Conservation (phyloP, 805 yeast species). For the Saccharomycopsis oosterbeekiorum region DNA sequence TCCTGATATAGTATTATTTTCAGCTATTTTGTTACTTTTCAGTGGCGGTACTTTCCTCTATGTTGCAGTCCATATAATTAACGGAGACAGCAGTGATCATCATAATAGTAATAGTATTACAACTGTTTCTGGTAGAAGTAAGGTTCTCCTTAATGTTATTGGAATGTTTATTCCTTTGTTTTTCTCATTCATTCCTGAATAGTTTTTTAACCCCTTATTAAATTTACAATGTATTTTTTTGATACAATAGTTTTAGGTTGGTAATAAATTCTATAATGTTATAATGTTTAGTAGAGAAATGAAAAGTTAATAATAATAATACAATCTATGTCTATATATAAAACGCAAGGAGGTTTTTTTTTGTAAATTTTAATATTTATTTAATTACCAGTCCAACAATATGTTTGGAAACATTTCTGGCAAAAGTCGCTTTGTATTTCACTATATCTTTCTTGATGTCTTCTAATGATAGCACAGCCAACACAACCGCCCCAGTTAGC, state of each 20-base stretch:
- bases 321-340: background rate
- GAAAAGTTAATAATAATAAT: background rate
- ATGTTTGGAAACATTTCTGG: slow-evolving; percentile 52
- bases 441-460: slow-evolving; percentile 62
- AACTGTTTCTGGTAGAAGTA: background rate
- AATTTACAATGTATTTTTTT: background rate
- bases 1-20: slow-evolving; percentile 23
- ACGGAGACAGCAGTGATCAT: slow-evolving; percentile 20
- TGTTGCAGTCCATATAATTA: slow-evolving; percentile 58
- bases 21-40: slow-evolving; percentile 49
- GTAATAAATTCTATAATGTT: too few relatives aligned
- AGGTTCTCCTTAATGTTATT: background rate
- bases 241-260: background rate
- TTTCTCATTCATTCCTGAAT: background rate
- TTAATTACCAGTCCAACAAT: slow-evolving; percentile 50
- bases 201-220: background rate
- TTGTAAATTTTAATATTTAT: background rate
- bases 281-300: background rate
- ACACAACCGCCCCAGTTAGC: slow-evolving; percentile 62
- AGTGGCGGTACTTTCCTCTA: slow-evolving; percentile 67
- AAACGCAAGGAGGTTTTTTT: background rate
- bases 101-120: background rate
- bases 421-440: slow-evolving; percentile 56
- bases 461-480: slow-evolving; percentile 73
- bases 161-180: slow-evolving; percentile 9